Evolutionary conservation across 2,329 filamentous ascomycete species (phyloP), one percentile per base, ranked within the genome.

Genomic region (Thelonectria olida): DNA sequence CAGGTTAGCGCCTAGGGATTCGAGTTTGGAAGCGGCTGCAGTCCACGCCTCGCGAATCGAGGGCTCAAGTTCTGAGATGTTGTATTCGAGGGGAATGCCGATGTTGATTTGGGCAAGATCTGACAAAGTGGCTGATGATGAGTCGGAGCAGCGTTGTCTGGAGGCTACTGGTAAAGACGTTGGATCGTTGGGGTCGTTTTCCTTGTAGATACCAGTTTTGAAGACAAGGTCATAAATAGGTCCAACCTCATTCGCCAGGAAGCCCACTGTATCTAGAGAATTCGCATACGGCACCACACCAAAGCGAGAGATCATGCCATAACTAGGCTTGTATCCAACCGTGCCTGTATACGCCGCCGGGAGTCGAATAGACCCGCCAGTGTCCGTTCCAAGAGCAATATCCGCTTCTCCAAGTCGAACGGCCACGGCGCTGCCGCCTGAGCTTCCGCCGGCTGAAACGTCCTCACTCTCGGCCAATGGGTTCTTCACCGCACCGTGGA

Each of bases 271-370:
- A 73, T 97, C 94, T 8, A 97, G 81, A 2, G 92, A 97, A 75
- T 97, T 97, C 8, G 94, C 94, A 74, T 97, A 97, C 13, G 93
- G 90, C 50, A 97, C 87, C 2, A 97, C 92, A 1, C 94, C 94
- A 82, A 89, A 92, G 61, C 94, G 85, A 44, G 92, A 96, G 27
- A 97, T 77, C 79, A 95, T 85, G 15, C 94, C 94, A 73, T 97
- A 97, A 25, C 92, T 96, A 2, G 94, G 94, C 77, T 97, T 97
- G 78, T 94, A 97, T 0, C 94, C 94, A 15, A 95, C 84, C 1
- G 90, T 85, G 4, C 92, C 91, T 8, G 90, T 93, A 74, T 96
- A 97, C 1, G 94, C 92, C 13, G 94, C 94, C 0, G 94, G 94
- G 49, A 97, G 83, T 60, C 94, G 85, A 49, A 97, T 90, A 2